Evolutionary conservation across 306 rosid genomes (phyloP), one percentile per base, ranked within the genome.

Genomic region (Morella rubra): DNA sequence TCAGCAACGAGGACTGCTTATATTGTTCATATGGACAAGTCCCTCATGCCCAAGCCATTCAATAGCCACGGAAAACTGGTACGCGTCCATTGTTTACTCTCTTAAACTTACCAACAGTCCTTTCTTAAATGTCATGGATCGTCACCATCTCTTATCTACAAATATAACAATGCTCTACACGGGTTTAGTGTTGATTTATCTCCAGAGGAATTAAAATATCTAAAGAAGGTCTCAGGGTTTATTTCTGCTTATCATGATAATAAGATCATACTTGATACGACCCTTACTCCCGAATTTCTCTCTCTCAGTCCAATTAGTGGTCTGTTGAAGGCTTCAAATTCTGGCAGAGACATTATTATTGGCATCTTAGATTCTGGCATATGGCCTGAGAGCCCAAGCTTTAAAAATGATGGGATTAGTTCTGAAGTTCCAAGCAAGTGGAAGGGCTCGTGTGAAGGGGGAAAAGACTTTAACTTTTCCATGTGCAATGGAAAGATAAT

Each of bases 161-260:
- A 42, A 2, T 67, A 76, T 69, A 73, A 76, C 44, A 54, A 69
- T 69, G 80, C 54, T 14, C 58, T 76, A 22, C 80, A 67, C 44
- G 80, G 74, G 3, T 76, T 76, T 59, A 67, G 80, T 59, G 80
- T 67, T 5, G 19, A 54, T 20, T 50, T 76, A 13, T n/a, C 68
- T 7, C 22, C 22, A 20, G 24, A 40, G 6, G 80, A 76, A 44
- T 58, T 76, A 7, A 56, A 76, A 44, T 51, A 11, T 11, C 66
- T 67, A 12, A 53, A 76, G 32, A 68, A 76, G 2, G 7, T 11
- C 11, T 11, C 50, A 46, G 50, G 50, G 50, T 46, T 46, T 11
- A 46, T 46, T 2, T 46, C 50, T 4, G 10, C 50, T 46, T 46
- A 7, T 46, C 50, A 1, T 46, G 50, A 46, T 6, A 46, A 11